phyloP scores from a whole-genome alignment of 345 rosid genomes.

The Murraya koenigii region DNA sequence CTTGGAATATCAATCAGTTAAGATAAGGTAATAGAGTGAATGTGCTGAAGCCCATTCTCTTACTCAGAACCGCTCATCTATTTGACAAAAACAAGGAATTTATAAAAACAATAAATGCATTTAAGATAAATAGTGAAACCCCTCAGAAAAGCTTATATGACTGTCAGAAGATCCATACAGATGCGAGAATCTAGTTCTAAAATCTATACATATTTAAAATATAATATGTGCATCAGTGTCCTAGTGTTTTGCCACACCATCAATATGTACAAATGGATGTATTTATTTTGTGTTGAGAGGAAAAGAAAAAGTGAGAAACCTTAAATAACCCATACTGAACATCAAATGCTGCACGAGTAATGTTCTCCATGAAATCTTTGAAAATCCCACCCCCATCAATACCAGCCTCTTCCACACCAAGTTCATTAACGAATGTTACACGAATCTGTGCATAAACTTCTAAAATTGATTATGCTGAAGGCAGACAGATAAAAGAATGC shows the following conservation, averaged over 20 bases:
- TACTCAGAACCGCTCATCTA: neutral
- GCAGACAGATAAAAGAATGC: neutral
- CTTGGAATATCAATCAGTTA: neutral
- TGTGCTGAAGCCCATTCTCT: neutral
- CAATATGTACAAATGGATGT: neutral
- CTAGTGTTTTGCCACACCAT: neutral
- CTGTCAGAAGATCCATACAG: neutral
- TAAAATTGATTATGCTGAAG: conserved; percentile 14
- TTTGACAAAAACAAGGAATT: neutral
- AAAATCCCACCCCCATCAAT: conserved; percentile 99
- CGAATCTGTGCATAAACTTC: conserved; percentile 68
- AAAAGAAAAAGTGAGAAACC: conserved; percentile 35
- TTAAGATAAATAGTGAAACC: neutral
- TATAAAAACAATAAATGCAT: neutral
- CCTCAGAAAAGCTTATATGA: neutral
- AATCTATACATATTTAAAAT: neutral
- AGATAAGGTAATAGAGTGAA: neutral
- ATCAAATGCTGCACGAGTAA: conserved; percentile 93
- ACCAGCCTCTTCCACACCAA: conserved; percentile 99
- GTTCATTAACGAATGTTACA: conserved; percentile 89
- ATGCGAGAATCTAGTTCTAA: neutral
- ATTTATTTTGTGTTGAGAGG: neutral
- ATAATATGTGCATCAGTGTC: neutral
- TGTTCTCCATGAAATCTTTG: conserved; percentile 99
- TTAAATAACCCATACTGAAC: conserved; percentile 97